phyloP scores from a whole-genome alignment of 495 filamentous ascomycete genomes.

The Annulohypoxylon stygium region DNA sequence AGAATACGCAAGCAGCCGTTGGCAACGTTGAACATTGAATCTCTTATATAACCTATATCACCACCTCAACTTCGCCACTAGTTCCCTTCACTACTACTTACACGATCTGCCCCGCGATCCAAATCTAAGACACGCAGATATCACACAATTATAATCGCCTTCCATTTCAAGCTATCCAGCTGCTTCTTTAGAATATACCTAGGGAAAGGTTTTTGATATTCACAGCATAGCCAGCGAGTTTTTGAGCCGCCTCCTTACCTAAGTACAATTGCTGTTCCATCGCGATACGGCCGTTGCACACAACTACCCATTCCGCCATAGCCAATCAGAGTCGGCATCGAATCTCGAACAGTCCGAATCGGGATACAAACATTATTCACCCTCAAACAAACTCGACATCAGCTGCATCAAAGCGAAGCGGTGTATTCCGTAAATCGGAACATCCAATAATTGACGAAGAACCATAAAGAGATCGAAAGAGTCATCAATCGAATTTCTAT shows the following conservation, averaged over 20 bases:
- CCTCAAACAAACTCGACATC: constrained; percentile 2
- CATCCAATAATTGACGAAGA: not conserved
- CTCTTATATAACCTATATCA: not conserved
- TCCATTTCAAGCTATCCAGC: not conserved
- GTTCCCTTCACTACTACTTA: constrained; percentile 17
- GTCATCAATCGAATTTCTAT: constrained; percentile 1
- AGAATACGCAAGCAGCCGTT: constrained; percentile 38
- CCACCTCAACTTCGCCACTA: not conserved
- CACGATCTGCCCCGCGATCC: constrained; percentile 13
- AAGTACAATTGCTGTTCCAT: not conserved
- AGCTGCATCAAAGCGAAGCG: constrained; percentile 1
- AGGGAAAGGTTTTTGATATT: not conserved
- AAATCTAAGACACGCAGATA: not conserved
- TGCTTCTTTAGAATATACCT: too few relatives aligned
- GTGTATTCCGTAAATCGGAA: not conserved
- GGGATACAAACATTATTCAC: constrained; percentile 14
- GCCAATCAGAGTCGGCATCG: constrained; percentile 17
- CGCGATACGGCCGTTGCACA: constrained; percentile 1
- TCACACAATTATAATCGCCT: not conserved
- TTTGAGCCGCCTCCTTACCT: constrained; percentile 4
- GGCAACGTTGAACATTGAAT: constrained; percentile 1
- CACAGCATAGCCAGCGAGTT: not conserved
- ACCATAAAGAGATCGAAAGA: constrained; percentile 12
- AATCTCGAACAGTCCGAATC: constrained; percentile 19
- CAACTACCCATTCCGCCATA: constrained; percentile 4